phyloP scores from a whole-genome alignment of 225 moss, liverwort and hornwort species.

The Pleurozium schreberi region DNA sequence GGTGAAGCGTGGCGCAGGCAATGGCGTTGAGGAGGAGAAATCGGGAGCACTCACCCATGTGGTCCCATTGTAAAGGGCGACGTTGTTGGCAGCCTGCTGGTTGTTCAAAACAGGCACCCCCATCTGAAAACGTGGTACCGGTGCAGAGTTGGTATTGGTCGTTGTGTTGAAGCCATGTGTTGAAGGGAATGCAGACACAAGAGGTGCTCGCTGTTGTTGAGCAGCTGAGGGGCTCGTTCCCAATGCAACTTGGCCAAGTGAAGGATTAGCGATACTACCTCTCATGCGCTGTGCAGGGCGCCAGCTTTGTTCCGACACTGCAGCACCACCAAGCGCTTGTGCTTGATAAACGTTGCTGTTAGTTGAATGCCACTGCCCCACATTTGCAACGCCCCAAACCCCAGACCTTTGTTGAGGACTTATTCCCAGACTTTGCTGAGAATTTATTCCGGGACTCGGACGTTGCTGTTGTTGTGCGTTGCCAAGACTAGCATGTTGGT shows the following conservation, averaged over 20 bases:
- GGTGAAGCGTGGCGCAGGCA: background rate
- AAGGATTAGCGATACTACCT: conserved; percentile 1
- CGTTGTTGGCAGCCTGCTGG: background rate
- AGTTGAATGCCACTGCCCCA: conserved; percentile 13
- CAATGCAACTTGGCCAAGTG: background rate
- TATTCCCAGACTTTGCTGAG: background rate
- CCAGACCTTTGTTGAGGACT: conserved; percentile 13
- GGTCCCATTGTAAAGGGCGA: conserved; percentile 20
- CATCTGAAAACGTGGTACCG: background rate
- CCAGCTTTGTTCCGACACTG: conserved; percentile 21
- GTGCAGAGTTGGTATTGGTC: background rate
- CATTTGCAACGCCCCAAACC: background rate
- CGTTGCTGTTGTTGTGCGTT: background rate
- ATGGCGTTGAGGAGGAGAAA: conserved; percentile 1
- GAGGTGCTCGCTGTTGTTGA: conserved; percentile 1
- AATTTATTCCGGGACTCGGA: background rate
- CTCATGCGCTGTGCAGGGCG: conserved; percentile 39
- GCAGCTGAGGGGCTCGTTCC: background rate
- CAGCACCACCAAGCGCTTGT: background rate
- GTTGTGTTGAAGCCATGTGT: background rate
- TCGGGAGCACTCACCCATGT: conserved; percentile 27
- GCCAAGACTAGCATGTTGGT: background rate
- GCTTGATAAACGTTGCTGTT: background rate
- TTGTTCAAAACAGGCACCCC: background rate
- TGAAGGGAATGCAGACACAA: background rate